Conservation (phyloP, 495 filamentous ascomycete genomes). For the Penicillium silybi region DNA sequence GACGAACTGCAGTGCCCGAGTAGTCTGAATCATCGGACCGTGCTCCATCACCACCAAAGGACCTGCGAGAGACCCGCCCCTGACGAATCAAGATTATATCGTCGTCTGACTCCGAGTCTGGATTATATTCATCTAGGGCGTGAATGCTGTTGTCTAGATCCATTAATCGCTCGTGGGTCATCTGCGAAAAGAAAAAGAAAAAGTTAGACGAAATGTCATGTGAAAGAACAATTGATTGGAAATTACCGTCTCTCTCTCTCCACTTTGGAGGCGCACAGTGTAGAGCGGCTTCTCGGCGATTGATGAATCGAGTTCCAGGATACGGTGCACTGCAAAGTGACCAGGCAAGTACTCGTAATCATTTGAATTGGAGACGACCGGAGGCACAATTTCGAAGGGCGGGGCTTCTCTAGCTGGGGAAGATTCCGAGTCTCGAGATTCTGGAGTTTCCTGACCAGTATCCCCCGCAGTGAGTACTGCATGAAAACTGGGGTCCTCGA, state of each 20-base stretch:
- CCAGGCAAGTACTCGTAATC: slow-evolving; percentile 50
- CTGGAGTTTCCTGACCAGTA: neutral
- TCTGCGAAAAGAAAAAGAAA: slow-evolving; percentile 13
- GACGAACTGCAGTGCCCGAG: neutral
- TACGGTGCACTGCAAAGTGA: slow-evolving; percentile 35
- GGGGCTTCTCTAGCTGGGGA: neutral
- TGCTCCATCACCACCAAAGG: slow-evolving; percentile 6
- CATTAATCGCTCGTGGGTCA: slow-evolving; percentile 25
- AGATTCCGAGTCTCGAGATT: neutral
- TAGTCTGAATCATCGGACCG: neutral
- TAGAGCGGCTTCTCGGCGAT: slow-evolving; percentile 29
- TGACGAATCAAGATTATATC: slow-evolving; percentile 8
- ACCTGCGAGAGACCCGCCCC: neutral
- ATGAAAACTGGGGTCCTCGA: neutral
- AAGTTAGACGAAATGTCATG: slow-evolving; percentile 10
- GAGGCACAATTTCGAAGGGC: slow-evolving; percentile 38
- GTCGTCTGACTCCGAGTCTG: slow-evolving; percentile 14
- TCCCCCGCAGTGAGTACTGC: neutral
- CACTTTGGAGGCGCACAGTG: slow-evolving; percentile 44
- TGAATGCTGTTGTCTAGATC: slow-evolving; percentile 28
- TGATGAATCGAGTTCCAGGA: slow-evolving; percentile 34
- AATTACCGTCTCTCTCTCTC: slow-evolving; percentile 43
- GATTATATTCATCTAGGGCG: slow-evolving; percentile 25
- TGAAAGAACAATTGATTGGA: neutral
- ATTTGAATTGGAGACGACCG: slow-evolving; percentile 24